Base-by-base conservation (phyloP, 306 rosid species). In the Argentina anserina region DNA sequence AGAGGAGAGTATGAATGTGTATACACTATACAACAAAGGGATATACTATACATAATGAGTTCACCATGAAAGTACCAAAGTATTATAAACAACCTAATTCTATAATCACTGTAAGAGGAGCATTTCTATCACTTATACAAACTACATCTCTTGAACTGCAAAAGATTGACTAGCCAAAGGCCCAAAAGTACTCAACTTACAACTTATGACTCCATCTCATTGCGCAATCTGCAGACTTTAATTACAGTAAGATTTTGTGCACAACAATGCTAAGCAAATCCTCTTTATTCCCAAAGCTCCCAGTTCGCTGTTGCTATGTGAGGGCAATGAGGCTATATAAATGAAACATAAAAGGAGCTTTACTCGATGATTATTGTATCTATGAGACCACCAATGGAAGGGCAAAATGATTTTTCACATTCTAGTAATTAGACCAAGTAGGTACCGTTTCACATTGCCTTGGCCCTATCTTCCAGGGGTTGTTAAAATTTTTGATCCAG, bases 391-490 rank as follows among this genome's bases (percentile, higher is more conserved):
- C 3, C 3, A n/a, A n/a, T 37, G 4, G 4, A 10, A 37, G 18
- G 7, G 25, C 0, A 65, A 39, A 39, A 21, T 20, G 29, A 12
- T 6, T 18, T 63, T 65, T 31, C 26, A 5, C 25, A 59, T 59
- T 37, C 18, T 39, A n/a, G 31, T 6, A 39, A 18, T 43, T 43
- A 64, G 49, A 45, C 21, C 50, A 31, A n/a, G 43, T 42, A 58
- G 40, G 3, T 18, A 18, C 58, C 49, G 18, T 34, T 28, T 72
- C 69, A 78, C 78, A 79, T 20, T 73, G 80, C 77, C 84, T 29
- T 6, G 5, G 46, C 10, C 28, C 46, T 39, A 50, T 78, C 73
- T 78, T 68, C 72, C 61, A 74, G 65, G 78, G 70, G 60, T 64
- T 43, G 34, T 50, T 69, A 69, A 25, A 67, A 75, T 58, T 53